phyloP scores from a whole-genome alignment of 257 asterid genomes.

The Solanum tacnaense region DNA sequence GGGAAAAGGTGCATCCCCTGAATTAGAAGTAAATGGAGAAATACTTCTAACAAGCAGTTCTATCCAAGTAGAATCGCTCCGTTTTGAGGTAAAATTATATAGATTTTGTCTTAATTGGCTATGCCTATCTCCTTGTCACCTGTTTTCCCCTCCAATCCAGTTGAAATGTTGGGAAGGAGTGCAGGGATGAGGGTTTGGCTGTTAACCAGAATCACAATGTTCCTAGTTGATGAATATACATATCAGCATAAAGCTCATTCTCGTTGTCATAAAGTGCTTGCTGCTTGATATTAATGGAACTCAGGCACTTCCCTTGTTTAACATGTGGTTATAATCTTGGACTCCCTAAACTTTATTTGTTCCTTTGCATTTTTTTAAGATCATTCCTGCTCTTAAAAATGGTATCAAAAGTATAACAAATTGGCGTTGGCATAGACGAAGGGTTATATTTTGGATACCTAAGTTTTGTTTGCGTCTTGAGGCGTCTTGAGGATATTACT shows the following conservation, averaged over 20 bases:
- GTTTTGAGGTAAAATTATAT: slow-evolving; percentile 65
- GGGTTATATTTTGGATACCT: not conserved
- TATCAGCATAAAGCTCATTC: not conserved
- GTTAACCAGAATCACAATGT: not conserved
- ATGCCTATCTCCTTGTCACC: not conserved
- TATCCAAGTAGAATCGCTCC: slow-evolving; percentile 38
- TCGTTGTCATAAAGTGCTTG: not conserved
- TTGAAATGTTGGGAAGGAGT: not conserved
- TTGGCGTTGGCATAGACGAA: not conserved
- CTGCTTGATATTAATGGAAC: not conserved
- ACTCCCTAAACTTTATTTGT: not conserved
- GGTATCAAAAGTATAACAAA: not conserved
- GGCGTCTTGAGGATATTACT: not conserved
- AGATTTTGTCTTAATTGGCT: not conserved
- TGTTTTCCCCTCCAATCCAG: not conserved
- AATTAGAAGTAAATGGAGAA: slow-evolving; percentile 11
- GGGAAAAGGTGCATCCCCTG: slow-evolving; percentile 10
- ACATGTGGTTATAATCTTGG: not conserved
- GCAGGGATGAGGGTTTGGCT: not conserved
- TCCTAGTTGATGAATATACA: not conserved
- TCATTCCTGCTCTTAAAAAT: not conserved
- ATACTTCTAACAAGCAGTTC: slow-evolving; percentile 20
- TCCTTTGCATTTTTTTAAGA: not conserved
- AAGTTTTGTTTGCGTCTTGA: not conserved
- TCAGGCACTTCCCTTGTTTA: not conserved